Conservation (phyloP, 306 rosid species). For the Dalbergia cochinchinensis region DNA sequence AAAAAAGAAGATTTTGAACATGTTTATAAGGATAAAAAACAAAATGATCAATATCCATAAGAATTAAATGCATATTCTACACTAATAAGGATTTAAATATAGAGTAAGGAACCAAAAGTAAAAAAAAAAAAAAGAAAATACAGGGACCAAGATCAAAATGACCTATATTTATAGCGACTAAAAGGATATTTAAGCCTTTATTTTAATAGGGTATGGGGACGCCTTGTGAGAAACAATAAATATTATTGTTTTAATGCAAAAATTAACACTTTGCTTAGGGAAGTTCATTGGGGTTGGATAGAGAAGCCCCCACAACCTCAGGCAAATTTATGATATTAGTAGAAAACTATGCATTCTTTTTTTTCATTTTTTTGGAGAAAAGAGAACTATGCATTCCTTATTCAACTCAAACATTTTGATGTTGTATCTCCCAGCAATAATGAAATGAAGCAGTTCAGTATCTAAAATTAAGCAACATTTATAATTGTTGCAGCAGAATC, state of each 20-base stretch:
- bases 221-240: not conserved
- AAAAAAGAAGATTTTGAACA: no score
- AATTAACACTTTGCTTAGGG: not conserved
- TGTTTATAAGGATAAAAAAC: no score
- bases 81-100: no score
- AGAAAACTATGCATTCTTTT: not conserved
- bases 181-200: no score
- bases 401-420: constrained; percentile 18
- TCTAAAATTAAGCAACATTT: not conserved
- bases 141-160: no score
- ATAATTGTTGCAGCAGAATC: not conserved
- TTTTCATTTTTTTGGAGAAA: no score
- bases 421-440: constrained; percentile 12
- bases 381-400: not conserved
- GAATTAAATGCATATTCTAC: no score
- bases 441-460: constrained; percentile 1
- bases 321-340: constrained; percentile 21
- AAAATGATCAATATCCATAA: no score
- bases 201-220: not conserved
- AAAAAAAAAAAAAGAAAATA: no score
- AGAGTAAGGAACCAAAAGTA: no score
- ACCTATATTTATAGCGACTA: no score
- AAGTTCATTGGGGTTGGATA: not conserved
- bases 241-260: not conserved
- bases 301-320: not conserved